These are phyloP conservation scores for Camellia sinensis DNA, from an alignment of 148 eudicot genomes.

Conservation along the genomic window DNA sequence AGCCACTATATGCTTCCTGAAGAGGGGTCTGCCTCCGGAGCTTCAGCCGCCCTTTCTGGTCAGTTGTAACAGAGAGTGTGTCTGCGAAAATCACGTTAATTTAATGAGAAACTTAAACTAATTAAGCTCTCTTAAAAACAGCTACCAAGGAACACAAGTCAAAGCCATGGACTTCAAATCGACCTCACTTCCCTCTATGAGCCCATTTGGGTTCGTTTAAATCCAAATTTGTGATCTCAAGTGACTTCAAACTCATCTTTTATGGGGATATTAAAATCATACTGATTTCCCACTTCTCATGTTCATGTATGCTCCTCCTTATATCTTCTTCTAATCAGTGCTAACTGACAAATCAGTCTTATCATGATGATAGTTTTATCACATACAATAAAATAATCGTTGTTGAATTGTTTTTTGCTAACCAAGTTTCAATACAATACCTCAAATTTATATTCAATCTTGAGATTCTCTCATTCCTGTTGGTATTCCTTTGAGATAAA, in stretches of 20 bases:
- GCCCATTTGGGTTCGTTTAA: constrained; percentile 20
- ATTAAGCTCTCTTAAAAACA: constrained; percentile 13
- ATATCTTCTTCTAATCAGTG: constrained; percentile 24
- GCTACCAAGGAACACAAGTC: constrained; percentile 24
- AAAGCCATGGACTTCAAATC: constrained; percentile 34
- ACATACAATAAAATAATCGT: constrained; percentile 2
- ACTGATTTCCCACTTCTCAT: constrained; percentile 29
- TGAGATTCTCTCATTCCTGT: constrained; percentile 35
- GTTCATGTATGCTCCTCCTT: constrained; percentile 24
- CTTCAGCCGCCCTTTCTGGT: constrained; percentile 41
- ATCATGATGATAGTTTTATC: constrained; percentile 14
- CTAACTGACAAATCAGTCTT: constrained; percentile 37
- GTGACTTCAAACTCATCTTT: constrained; percentile 30
- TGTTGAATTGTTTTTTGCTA: constrained; percentile 19
- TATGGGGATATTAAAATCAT: constrained; percentile 22
- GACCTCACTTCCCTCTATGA: constrained; percentile 18
- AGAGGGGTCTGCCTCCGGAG: constrained; percentile 47
- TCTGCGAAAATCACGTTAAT: constrained; percentile 20
- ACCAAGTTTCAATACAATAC: constrained; percentile 4
- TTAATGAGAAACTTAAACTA: constrained; percentile 15
- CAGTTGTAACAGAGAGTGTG: constrained; percentile 25
- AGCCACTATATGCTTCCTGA: constrained; percentile 25
- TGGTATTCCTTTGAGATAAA: neutral
- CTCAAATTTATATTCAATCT: constrained; percentile 9
- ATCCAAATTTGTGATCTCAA: constrained; percentile 39